These are phyloP conservation scores for Lactarius sanguifluus DNA, from an alignment of 768 basidiomycete species.

Conservation along the genomic window DNA sequence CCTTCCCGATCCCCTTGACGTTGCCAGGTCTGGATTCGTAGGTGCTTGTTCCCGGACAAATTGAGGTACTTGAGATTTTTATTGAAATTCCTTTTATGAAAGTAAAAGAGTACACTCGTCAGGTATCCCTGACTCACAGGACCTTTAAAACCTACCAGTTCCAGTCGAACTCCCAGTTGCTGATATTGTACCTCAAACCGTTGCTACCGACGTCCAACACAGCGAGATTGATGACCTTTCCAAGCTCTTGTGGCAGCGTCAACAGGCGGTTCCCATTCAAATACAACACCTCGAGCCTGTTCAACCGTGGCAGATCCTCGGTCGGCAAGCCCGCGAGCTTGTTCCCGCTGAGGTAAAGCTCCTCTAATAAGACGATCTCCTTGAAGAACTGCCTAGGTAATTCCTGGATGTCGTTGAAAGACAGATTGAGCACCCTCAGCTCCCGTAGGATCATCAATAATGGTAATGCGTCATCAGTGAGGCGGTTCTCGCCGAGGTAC, in stretches of 20 bases:
- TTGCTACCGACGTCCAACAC: conserved; percentile 94
- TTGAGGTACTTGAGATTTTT: conserved; percentile 91
- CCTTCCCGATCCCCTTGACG: conserved; percentile 37
- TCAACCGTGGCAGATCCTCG: conserved; percentile 78
- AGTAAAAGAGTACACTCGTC: conserved; percentile 6
- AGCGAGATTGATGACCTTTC: conserved; percentile 72
- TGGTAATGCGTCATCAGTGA: conserved; percentile 77
- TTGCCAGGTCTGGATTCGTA: conserved; percentile 87
- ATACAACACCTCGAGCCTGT: conserved; percentile 70
- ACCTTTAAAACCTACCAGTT: conserved; percentile 72
- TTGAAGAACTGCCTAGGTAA: conserved; percentile 76
- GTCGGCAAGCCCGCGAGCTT: conserved; percentile 85
- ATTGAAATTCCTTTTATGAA: conserved; percentile 84
- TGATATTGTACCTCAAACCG: conserved; percentile 92
- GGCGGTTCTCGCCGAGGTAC: conserved; percentile 86
- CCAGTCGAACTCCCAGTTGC: conserved; percentile 99
- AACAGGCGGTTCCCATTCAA: conserved; percentile 93
- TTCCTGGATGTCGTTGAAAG: conserved; percentile 93
- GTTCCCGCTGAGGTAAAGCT: conserved; percentile 95
- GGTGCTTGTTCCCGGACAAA: conserved; percentile 92
- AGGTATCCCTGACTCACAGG: neutral
- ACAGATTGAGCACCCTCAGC: conserved; percentile 82
- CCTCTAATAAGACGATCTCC: conserved; percentile 68
- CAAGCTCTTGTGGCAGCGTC: conserved; percentile 88
- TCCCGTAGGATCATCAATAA: conserved; percentile 74